A percentile compares a stretch with the other conserved stretches of the same genome.
phyloP scores from a whole-genome alignment of 169 alveolate genomes.

The Toxoplasma gondii region DNA sequence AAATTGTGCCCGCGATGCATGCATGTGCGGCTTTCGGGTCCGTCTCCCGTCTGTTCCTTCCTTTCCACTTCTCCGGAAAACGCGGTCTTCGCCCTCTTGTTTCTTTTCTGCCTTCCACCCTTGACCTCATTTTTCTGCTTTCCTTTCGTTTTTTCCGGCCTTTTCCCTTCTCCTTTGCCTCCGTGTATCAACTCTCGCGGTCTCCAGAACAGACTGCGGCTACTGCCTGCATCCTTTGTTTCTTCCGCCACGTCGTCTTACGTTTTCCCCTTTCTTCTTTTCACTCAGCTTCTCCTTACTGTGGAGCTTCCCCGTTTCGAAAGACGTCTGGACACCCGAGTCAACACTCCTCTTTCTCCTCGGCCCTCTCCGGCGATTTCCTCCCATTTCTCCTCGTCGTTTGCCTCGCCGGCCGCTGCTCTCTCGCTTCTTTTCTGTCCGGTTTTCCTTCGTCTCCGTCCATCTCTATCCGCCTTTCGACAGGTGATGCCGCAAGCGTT shows the following conservation, averaged over 20 bases:
- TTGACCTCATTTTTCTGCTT: neutral
- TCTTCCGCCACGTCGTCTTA: neutral
- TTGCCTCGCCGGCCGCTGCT: neutral
- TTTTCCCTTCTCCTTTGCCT: neutral
- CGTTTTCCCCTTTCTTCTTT: neutral
- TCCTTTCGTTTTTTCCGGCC: neutral
- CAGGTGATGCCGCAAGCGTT: no score
- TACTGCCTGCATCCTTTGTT: neutral
- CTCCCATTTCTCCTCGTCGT: neutral
- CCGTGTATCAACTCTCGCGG: neutral
- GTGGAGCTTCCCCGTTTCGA: neutral
- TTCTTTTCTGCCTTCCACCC: no score
- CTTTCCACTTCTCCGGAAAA: neutral
- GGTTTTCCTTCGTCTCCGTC: neutral
- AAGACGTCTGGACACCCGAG: neutral
- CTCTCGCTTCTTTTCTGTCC: no score
- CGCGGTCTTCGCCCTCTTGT: neutral
- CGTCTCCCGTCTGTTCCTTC: neutral
- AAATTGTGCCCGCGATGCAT: neutral
- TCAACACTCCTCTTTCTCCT: neutral
- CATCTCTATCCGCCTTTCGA: no score
- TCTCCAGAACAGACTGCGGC: neutral
- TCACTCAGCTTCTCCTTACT: neutral
- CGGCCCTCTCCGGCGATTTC: neutral
- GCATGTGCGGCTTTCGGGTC: neutral